Evolutionary conservation across 352 stramenopile species (phyloP).

Genomic region (Thalassiosira allenii): DNA sequence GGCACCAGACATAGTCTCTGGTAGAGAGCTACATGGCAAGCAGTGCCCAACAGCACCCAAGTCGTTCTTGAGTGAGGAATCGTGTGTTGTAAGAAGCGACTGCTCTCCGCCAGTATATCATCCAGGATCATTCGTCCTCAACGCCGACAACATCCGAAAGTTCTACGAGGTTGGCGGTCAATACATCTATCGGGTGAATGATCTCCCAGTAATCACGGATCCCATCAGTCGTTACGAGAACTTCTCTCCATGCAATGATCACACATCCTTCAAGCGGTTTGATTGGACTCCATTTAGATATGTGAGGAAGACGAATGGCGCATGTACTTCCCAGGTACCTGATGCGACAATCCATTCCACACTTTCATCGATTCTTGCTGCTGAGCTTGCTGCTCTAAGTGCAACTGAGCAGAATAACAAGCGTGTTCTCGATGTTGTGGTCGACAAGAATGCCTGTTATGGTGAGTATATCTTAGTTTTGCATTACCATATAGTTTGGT

Average conservation of each 20-base stretch:
- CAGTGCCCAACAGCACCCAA: neutral
- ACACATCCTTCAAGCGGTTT: slow-evolving; percentile 3
- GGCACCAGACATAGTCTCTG: neutral
- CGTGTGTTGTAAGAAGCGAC: slow-evolving; percentile 8
- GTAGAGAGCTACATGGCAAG: neutral
- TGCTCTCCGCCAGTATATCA: slow-evolving; percentile 11
- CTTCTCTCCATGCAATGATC: slow-evolving; percentile 3
- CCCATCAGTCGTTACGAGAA: slow-evolving; percentile 4
- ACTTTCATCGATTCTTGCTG: neutral
- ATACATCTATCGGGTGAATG: slow-evolving; percentile 1
- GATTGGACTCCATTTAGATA: slow-evolving; percentile 8
- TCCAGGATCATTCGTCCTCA: neutral
- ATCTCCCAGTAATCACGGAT: slow-evolving; percentile 4
- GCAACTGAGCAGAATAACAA: neutral
- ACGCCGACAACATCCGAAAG: neutral
- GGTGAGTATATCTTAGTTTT: no score
- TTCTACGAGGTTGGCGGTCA: slow-evolving; percentile 2
- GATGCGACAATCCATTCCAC: no score
- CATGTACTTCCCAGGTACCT: neutral
- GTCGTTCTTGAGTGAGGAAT: slow-evolving; percentile 4
- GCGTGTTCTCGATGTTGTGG: neutral
- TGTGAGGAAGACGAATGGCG: slow-evolving; percentile 1
- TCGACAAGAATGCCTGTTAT: slow-evolving; percentile 4
- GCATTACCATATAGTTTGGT: no score
- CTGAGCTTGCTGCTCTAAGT: neutral